Conservation (phyloP, 148 eudicot species). For the Rheum nobile region DNA sequence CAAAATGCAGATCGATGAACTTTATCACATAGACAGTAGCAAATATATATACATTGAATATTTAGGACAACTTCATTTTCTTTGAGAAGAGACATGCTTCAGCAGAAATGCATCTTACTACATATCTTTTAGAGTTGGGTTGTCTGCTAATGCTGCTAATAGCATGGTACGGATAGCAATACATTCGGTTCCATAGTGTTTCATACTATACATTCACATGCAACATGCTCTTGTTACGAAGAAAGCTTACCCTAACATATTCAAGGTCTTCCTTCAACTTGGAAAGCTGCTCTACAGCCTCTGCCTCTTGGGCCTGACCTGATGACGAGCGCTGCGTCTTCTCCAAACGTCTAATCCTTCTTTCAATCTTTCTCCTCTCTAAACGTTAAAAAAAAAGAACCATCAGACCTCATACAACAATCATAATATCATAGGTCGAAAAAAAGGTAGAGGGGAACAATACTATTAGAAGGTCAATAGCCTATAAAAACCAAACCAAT, state of each 20-base stretch:
- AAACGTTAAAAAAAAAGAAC: background rate
- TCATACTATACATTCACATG: background rate
- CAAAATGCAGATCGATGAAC: background rate
- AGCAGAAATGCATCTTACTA: background rate
- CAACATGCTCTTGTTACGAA: background rate
- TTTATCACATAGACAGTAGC: background rate
- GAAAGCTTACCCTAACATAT: constrained; percentile 72
- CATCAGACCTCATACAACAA: constrained; percentile 3
- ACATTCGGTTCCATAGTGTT: background rate
- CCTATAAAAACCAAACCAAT: background rate
- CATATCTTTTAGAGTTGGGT: background rate
- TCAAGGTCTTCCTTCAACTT: constrained; percentile 88
- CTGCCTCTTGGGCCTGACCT: constrained; percentile 58
- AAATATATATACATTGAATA: background rate
- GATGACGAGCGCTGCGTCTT: constrained; percentile 64
- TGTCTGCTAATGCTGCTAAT: background rate
- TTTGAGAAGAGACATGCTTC: background rate
- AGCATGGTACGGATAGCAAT: background rate
- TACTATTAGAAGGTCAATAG: background rate
- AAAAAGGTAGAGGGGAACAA: background rate
- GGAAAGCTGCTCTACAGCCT: constrained; percentile 48
- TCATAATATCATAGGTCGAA: background rate
- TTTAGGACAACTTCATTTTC: background rate
- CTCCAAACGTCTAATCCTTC: constrained; percentile 81
- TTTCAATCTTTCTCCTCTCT: constrained; percentile 92